Base-by-base conservation (phyloP, 208 protist genomes). In the Trypanosoma cruzi region DNA sequence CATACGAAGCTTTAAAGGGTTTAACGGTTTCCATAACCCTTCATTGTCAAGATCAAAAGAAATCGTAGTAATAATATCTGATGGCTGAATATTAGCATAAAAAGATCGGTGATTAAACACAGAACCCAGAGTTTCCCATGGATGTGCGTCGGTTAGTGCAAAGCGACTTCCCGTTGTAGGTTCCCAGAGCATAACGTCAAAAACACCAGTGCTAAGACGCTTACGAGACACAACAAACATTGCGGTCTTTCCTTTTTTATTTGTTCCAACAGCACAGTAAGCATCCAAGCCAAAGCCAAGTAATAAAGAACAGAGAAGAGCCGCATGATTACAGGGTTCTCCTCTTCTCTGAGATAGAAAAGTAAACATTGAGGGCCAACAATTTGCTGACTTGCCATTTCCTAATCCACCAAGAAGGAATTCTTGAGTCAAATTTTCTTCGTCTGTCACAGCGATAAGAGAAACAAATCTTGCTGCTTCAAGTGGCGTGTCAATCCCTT, bases 211-310 rank as follows among this genome's bases (percentile, higher is more conserved):
- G 56, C 72, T 75, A 55, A 67, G 70, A 50, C 59, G 71, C 28
- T 71, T 73, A 29, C 82, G 68, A 10, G 91, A 88, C 5, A 98
- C 65, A 6, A 97, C 92, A 81, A 90, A 96, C 46, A 92, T 84
- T 8, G 46, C 54, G 0, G 76, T 75, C 8, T 89, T 77, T 26
- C 87, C 86, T 44, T 73, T 83, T 24, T 69, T 56, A 36, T 79
- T 48, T 2, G 61, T 60, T 37, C 95, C 95, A 16, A 93, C 73
- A 26, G 78, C 82, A 66, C 93, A 96, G 67, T 88, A 98, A 0
- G 92, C 89, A 64, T 97, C 92, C 7, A 98, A 66, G 14, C 92
- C 92, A 64, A 97, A 97, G 2, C 95, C 95, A 0, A 98, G 81
- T 0, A 98, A 68, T 13, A 98, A 77, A 1, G 90, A 97, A 73